Percentiles rank a stretch among this genome's conserved stretches.
These are phyloP conservation scores for Tetragonia tetragonoides DNA, from an alignment of 148 eudicot genomes.

Conservation along the genomic window DNA sequence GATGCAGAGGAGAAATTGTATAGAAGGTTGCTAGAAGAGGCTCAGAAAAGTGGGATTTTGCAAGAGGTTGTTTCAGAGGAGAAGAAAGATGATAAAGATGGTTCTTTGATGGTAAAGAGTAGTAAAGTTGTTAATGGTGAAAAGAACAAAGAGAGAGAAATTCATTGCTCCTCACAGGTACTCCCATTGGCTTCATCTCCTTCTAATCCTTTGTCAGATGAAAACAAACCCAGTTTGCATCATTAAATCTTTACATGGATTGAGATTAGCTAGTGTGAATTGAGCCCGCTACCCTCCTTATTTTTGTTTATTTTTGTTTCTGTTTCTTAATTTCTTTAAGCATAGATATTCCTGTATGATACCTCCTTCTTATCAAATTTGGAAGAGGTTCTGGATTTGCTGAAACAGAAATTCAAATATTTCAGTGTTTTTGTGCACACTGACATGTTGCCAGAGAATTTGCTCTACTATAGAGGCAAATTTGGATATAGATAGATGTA, in stretches of 20 bases:
- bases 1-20: conserved; percentile 92
- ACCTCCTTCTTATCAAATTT: conserved; percentile 27
- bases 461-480: conserved; percentile 6
- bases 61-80: conserved; percentile 24
- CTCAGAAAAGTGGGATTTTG: conserved; percentile 45
- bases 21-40: conserved; percentile 60
- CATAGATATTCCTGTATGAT: conserved; percentile 25
- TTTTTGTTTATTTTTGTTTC: neutral
- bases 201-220: conserved; percentile 19
- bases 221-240: conserved; percentile 17
- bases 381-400: conserved; percentile 20
- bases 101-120: conserved; percentile 22
- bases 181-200: conserved; percentile 69
- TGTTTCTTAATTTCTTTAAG: conserved; percentile 11
- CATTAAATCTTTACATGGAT: conserved; percentile 19
- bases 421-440: conserved; percentile 15
- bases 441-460: conserved; percentile 14
- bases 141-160: conserved; percentile 28
- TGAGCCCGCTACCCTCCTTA: neutral
- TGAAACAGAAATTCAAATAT: conserved; percentile 13
- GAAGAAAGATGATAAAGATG: conserved; percentile 33
- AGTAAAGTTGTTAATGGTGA: conserved; percentile 24
- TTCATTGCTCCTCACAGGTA: conserved; percentile 53
- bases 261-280: conserved; percentile 24
- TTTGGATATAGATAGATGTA: conserved; percentile 4